These are phyloP conservation scores for Penicillium egyptiacum DNA, from an alignment of 495 filamentous ascomycete species.

Conservation along the genomic window DNA sequence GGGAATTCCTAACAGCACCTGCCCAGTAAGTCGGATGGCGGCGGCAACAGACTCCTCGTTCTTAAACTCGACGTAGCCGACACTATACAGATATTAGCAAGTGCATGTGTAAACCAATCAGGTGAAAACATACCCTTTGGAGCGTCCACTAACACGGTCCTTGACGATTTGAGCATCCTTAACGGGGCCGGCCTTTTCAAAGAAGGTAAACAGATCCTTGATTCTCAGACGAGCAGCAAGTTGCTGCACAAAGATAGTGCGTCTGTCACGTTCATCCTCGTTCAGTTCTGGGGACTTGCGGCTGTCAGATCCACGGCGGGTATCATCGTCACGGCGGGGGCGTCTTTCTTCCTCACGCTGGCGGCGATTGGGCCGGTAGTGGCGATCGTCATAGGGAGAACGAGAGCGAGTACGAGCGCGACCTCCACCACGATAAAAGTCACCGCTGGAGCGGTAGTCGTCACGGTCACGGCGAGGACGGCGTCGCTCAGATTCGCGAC, in stretches of 20 bases:
- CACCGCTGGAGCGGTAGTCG: constrained; percentile 64
- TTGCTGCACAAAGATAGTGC: constrained; percentile 98
- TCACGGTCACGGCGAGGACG: constrained; percentile 76
- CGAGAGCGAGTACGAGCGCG: constrained; percentile 72
- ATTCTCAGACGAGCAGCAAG: constrained; percentile 89
- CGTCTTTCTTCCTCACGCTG: constrained; percentile 29
- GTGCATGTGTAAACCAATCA: constrained; percentile 1
- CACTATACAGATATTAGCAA: constrained; percentile 53
- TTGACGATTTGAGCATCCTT: constrained; percentile 99
- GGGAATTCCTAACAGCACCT: constrained; percentile 96
- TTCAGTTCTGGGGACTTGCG: constrained; percentile 66
- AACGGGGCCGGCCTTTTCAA: constrained; percentile 93
- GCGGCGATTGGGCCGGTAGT: constrained; percentile 65
- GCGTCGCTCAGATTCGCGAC: constrained; percentile 75
- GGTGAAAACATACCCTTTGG: constrained; percentile 77
- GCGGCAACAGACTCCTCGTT: constrained; percentile 88
- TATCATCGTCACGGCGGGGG: constrained; percentile 55
- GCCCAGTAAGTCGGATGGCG: constrained; percentile 97
- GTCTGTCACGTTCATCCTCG: constrained; percentile 93
- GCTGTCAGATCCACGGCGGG: constrained; percentile 53
- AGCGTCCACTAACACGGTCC: constrained; percentile 92
- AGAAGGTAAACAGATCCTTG: constrained; percentile 91
- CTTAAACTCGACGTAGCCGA: constrained; percentile 99
- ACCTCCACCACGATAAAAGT: constrained; percentile 71
- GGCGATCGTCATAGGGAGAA: constrained; percentile 69